phyloP scores from a whole-genome alignment of 2,329 filamentous ascomycete genomes.

The Penicillium frequentans region DNA sequence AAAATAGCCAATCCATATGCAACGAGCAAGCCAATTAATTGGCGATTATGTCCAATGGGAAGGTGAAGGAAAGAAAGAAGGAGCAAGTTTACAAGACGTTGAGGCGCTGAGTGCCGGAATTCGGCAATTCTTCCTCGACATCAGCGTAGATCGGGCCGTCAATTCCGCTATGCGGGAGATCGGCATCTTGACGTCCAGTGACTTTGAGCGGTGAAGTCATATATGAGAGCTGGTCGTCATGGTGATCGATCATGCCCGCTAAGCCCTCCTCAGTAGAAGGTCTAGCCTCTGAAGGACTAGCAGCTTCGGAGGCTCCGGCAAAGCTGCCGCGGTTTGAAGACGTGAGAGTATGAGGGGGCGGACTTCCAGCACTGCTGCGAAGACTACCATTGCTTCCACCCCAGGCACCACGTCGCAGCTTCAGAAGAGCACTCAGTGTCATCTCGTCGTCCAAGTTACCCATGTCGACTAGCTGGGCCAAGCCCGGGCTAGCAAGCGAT shows the following conservation, averaged over 20 bases:
- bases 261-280: constrained; percentile 15
- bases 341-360: constrained; percentile 39
- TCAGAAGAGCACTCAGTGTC: constrained; percentile 70
- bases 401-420: constrained; percentile 73
- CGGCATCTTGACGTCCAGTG: constrained; percentile 5
- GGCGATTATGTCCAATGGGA: constrained; percentile 13
- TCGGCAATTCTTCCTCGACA: constrained; percentile 11
- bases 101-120: constrained; percentile 6
- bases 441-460: constrained; percentile 66
- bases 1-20: constrained; percentile 6
- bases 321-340: constrained; percentile 38
- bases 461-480: constrained; percentile 71
- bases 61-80: not conserved
- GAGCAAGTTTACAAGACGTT: constrained; percentile 15
- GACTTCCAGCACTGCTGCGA: constrained; percentile 50
- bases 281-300: constrained; percentile 24
- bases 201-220: constrained; percentile 12
- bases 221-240: constrained; percentile 12
- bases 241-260: constrained; percentile 4
- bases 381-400: constrained; percentile 77
- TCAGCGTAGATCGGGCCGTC: constrained; percentile 12
- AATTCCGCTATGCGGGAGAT: constrained; percentile 17
- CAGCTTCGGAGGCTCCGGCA: constrained; percentile 32
- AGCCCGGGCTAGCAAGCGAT: constrained; percentile 66
- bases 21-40: constrained; percentile 3